Conservation (phyloP, 192 early-diverging fungal genomes). For the Coemansia umbellata region DNA sequence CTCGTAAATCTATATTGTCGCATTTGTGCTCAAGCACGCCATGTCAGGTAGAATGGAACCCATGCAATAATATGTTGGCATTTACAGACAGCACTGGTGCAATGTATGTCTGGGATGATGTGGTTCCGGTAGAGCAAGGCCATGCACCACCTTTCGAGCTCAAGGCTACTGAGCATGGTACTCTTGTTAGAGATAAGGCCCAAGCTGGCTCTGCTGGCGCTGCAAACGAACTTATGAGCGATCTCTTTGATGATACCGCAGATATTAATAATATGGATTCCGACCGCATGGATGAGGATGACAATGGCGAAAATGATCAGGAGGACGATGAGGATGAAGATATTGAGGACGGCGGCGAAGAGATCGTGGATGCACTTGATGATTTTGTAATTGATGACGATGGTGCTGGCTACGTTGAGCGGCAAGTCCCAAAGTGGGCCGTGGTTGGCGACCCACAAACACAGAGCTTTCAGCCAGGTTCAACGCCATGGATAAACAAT, state of each 20-base stretch:
- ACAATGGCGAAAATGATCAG: not conserved
- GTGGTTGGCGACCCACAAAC: conserved; percentile 10
- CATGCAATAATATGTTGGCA: conserved; percentile 59
- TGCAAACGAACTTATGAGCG: conserved; percentile 47
- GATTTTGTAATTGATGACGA: conserved; percentile 93
- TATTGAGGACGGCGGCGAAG: conserved; percentile 21
- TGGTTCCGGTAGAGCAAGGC: conserved; percentile 50
- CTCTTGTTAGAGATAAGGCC: not conserved
- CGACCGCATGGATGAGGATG: conserved; percentile 15
- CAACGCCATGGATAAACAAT: conserved; percentile 59
- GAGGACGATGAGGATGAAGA: conserved; percentile 9
- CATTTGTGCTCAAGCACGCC: conserved; percentile 37
- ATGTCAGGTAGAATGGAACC: conserved; percentile 65
- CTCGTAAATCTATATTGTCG: conserved; percentile 46
- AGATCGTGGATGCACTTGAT: conserved; percentile 59
- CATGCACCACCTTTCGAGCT: conserved; percentile 21
- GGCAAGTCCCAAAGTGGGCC: conserved; percentile 35
- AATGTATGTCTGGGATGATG: conserved; percentile 57
- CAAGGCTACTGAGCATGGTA: not conserved
- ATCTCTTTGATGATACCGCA: conserved; percentile 34
- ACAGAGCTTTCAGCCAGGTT: conserved; percentile 77
- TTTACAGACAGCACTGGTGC: conserved; percentile 58
- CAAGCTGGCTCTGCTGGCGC: conserved; percentile 7
- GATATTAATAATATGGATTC: conserved; percentile 1
- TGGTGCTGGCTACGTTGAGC: conserved; percentile 61